These are phyloP conservation scores for Harrya chromipes DNA, from an alignment of 768 basidiomycete genomes.

Conservation along the genomic window DNA sequence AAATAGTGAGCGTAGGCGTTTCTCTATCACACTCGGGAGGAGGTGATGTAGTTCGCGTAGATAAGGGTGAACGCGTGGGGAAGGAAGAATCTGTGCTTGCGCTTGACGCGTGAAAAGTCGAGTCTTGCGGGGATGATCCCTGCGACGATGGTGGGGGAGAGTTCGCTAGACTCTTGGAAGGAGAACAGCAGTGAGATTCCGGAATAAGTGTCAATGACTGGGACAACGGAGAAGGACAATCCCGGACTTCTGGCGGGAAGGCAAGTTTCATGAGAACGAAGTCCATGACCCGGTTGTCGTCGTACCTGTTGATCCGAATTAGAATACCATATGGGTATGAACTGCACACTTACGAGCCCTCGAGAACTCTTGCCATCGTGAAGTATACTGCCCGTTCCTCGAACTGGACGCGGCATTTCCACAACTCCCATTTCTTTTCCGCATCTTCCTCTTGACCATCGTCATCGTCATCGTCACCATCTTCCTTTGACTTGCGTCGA, in stretches of 20 bases:
- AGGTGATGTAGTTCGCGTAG: constrained; percentile 20
- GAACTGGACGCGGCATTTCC: constrained; percentile 79
- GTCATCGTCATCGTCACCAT: constrained; percentile 13
- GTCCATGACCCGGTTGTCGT: constrained; percentile 64
- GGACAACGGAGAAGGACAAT: constrained; percentile 22
- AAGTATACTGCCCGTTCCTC: constrained; percentile 69
- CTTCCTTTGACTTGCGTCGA: constrained; percentile 7
- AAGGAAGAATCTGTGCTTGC: constrained; percentile 5
- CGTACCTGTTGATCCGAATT: constrained; percentile 37
- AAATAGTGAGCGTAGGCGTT: constrained; percentile 2
- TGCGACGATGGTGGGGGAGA: constrained; percentile 29
- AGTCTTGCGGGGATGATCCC: constrained; percentile 25
- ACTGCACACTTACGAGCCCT: constrained; percentile 41
- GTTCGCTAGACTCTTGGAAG: constrained; percentile 25
- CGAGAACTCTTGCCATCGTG: constrained; percentile 66
- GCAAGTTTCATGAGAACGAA: constrained; percentile 68
- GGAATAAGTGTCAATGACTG: constrained; percentile 9
- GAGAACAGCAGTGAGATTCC: constrained; percentile 16
- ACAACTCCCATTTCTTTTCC: constrained; percentile 59
- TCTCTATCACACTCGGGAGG: constrained; percentile 19
- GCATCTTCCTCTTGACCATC: constrained; percentile 4
- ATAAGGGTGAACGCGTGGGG: constrained; percentile 23
- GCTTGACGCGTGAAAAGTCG: constrained; percentile 13
- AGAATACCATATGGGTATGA: neutral
- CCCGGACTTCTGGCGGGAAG: constrained; percentile 51